phyloP scores from a whole-genome alignment of 148 eudicot genomes.

The Camellia lanceoleosa region DNA sequence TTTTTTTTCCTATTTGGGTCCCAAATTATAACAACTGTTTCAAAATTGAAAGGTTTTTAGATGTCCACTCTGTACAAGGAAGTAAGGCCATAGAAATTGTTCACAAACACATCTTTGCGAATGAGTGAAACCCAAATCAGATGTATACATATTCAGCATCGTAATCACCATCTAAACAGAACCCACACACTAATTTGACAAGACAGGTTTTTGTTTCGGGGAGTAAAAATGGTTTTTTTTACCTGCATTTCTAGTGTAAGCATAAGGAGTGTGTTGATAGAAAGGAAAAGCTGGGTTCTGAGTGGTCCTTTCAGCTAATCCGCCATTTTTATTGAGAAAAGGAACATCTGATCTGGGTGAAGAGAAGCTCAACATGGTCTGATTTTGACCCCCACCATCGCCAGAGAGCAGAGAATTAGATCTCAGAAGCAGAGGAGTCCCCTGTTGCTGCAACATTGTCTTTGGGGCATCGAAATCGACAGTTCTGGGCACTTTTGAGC shows the following conservation, averaged over 20 bases:
- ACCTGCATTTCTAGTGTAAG: slow-evolving; percentile 40
- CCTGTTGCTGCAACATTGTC: slow-evolving; percentile 13
- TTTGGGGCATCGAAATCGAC: slow-evolving; percentile 24
- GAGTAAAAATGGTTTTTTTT: background rate
- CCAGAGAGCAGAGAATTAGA: slow-evolving; percentile 28
- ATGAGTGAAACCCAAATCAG: background rate
- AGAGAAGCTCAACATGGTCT: slow-evolving; percentile 63
- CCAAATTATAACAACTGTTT: background rate
- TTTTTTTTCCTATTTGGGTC: background rate
- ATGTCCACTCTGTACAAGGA: background rate
- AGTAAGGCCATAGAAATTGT: background rate
- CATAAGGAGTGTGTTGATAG: slow-evolving; percentile 26
- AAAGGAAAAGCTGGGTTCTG: slow-evolving; percentile 31
- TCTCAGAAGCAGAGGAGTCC: slow-evolving; percentile 31
- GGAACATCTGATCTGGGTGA: slow-evolving; percentile 39
- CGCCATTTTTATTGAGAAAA: slow-evolving; percentile 31
- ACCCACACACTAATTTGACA: slow-evolving; percentile 11
- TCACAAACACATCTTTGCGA: background rate
- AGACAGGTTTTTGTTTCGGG: background rate
- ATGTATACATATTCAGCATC: background rate
- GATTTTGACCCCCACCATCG: slow-evolving; percentile 25
- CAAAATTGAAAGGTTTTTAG: background rate
- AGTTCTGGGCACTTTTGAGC: slow-evolving; percentile 37
- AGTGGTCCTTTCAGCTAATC: slow-evolving; percentile 26
- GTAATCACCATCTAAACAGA: background rate